Evolutionary conservation across 768 basidiomycete genomes (phyloP).

Genomic region (Tricholoma matsutake): DNA sequence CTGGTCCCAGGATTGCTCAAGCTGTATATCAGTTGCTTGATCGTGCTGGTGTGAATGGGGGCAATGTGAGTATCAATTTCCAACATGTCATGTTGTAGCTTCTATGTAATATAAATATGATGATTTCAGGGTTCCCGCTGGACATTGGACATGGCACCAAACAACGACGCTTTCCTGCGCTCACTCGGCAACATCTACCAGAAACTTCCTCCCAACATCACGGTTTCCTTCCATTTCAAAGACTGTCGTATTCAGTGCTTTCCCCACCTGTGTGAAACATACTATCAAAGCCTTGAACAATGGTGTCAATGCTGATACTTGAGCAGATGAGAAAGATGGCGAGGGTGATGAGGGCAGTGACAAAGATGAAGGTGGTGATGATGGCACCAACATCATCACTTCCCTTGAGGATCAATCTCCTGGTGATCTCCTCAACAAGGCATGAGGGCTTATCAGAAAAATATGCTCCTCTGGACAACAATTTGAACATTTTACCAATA

Average conservation of each 20-base stretch:
- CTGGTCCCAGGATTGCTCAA: constrained; percentile 7
- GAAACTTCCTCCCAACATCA: background rate
- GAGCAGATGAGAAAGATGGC: background rate
- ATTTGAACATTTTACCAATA: background rate
- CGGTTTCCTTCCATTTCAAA: constrained; percentile 3
- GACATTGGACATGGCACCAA: constrained; percentile 13
- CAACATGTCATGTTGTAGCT: background rate
- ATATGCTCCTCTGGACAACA: background rate
- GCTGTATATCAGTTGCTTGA: constrained; percentile 1
- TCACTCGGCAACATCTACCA: constrained; percentile 1
- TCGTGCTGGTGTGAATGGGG: constrained; percentile 1
- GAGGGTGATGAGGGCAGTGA: background rate
- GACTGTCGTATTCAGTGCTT: constrained; percentile 16
- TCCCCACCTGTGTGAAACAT: constrained; percentile 17
- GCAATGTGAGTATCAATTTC: background rate
- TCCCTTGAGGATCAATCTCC: too few relatives aligned
- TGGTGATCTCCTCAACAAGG: too few relatives aligned
- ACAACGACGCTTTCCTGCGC: constrained; percentile 12
- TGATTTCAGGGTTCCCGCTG: background rate
- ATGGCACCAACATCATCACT: too few relatives aligned
- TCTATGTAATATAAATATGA: background rate
- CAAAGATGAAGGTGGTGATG: background rate
- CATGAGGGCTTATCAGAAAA: too few relatives aligned
- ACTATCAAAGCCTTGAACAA: constrained; percentile 1
- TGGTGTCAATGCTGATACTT: background rate